These are phyloP conservation scores for Candida coleopterorum DNA, from an alignment of 805 yeast genomes.

Conservation along the genomic window DNA sequence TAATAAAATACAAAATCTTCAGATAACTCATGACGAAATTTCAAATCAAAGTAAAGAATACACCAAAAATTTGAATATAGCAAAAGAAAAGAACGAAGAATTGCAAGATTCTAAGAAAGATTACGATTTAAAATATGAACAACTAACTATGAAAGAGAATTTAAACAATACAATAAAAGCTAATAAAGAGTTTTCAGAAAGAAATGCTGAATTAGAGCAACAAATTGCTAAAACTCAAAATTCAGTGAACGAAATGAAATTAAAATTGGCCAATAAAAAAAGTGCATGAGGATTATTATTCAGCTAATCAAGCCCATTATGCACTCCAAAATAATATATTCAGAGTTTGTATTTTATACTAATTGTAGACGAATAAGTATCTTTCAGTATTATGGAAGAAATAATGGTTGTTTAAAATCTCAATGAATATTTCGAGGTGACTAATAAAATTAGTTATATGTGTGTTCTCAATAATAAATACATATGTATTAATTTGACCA, in stretches of 20 bases:
- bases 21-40: slow-evolving; percentile 34
- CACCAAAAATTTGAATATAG: slow-evolving; percentile 16
- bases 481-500: no score
- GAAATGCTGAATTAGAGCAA: slow-evolving; percentile 29
- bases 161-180: slow-evolving; percentile 36
- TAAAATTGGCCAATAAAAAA: slow-evolving; percentile 14
- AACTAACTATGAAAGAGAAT: slow-evolving; percentile 34
- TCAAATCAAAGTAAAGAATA: slow-evolving; percentile 27
- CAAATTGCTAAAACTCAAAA: slow-evolving; percentile 25
- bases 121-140: slow-evolving; percentile 22
- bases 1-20: slow-evolving; percentile 24
- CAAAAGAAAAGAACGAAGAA: slow-evolving; percentile 16
- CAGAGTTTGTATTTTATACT: no score
- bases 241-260: slow-evolving; percentile 22
- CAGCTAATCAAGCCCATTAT: no score
- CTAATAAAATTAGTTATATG: no score
- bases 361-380: no score
- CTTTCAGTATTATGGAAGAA: no score
- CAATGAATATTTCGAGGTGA: no score
- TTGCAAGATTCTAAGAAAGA: slow-evolving; percentile 13
- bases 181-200: slow-evolving; percentile 32
- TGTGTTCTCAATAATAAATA: no score
- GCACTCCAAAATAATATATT: no score
- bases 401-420: no score
- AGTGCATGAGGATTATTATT: not conserved